These are phyloP conservation scores for Sechiopsis laciniata DNA, from an alignment of 306 rosid genomes.

Conservation along the genomic window DNA sequence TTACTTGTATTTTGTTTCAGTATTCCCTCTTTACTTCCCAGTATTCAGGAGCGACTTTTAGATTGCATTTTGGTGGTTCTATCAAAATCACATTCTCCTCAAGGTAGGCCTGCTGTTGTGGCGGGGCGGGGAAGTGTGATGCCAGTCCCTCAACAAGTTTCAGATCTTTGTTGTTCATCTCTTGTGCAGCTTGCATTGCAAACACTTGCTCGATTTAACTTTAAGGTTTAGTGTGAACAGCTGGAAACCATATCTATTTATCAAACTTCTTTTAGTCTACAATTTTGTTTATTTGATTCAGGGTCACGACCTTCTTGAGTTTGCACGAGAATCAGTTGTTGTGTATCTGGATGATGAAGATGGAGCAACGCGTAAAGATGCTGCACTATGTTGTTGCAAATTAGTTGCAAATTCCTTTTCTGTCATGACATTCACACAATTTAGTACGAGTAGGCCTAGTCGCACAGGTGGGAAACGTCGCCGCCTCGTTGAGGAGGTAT, in stretches of 20 bases:
- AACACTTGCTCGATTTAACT: constrained; percentile 88
- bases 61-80: constrained; percentile 86
- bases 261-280: not conserved
- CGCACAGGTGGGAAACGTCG: constrained; percentile 78
- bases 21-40: constrained; percentile 79
- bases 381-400: constrained; percentile 94
- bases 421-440: constrained; percentile 48
- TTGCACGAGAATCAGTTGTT: constrained; percentile 89
- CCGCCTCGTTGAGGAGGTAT: constrained; percentile 83
- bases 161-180: constrained; percentile 70
- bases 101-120: constrained; percentile 52
- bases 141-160: constrained; percentile 58
- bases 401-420: constrained; percentile 78
- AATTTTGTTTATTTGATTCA: constrained; percentile 31
- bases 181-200: constrained; percentile 89
- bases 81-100: constrained; percentile 68
- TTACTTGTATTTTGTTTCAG: constrained; percentile 39
- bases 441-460: constrained; percentile 61
- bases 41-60: constrained; percentile 86
- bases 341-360: constrained; percentile 93
- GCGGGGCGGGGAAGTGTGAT: constrained; percentile 49
- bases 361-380: constrained; percentile 84
- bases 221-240: too few relatives aligned
- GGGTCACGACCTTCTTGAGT: constrained; percentile 97
- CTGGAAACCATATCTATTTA: too few relatives aligned